Percentiles rank a stretch among this genome's conserved stretches.
Evolutionary conservation across 2,329 filamentous ascomycete genomes (phyloP).

Genomic region (Beauveria caledonica): DNA sequence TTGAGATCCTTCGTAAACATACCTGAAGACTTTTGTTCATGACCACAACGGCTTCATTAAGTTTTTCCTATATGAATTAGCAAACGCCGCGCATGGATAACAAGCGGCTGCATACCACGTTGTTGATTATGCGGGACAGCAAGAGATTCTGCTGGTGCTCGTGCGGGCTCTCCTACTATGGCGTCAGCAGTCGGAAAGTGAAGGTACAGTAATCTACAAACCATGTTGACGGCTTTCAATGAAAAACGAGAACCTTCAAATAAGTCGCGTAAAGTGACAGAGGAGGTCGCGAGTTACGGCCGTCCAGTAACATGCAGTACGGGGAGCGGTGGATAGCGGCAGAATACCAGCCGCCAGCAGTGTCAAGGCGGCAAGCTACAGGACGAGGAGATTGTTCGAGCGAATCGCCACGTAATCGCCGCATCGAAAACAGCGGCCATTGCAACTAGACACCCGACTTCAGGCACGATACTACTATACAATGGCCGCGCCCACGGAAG

Average conservation of each 20-base stretch:
- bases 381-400: background rate
- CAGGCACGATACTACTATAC: conserved; percentile 7
- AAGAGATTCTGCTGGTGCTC: conserved; percentile 95
- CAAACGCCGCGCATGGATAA: background rate
- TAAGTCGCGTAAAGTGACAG: background rate
- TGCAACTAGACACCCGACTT: background rate
- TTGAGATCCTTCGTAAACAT: background rate
- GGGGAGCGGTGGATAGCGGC: conserved; percentile 26
- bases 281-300: background rate
- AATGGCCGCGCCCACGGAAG: conserved; percentile 59
- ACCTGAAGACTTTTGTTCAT: conserved; percentile 91
- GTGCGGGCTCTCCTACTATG: conserved; percentile 75
- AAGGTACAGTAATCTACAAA: background rate
- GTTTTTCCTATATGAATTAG: conserved; percentile 67
- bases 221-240: background rate
- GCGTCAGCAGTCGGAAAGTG: background rate
- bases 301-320: background rate
- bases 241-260: background rate
- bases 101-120: conserved; percentile 63
- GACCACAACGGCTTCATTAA: conserved; percentile 87
- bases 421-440: background rate
- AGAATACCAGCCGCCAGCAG: conserved; percentile 18
- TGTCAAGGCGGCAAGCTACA: background rate
- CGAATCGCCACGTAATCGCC: background rate
- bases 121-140: conserved; percentile 91